phyloP scores from a whole-genome alignment of 2,329 filamentous ascomycete species.

The Simplicillium sp. region DNA sequence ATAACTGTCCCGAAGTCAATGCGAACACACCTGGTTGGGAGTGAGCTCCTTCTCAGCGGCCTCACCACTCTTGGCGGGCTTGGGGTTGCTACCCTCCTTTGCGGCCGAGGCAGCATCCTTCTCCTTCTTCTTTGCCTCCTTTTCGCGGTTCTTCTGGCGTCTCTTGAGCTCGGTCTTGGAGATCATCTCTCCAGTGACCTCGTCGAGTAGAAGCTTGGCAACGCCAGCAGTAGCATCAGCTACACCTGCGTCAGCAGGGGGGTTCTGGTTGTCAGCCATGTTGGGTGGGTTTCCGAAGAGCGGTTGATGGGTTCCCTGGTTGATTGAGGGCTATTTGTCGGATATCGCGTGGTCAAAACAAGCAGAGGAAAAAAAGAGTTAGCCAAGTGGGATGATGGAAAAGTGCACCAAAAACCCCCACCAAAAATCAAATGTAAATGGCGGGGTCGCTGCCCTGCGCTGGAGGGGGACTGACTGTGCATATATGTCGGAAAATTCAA shows the following conservation, averaged over 20 bases:
- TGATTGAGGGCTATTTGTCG: conserved; percentile 19
- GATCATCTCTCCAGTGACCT: conserved; percentile 80
- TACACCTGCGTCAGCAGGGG: conserved; percentile 24
- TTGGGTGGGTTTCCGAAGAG: conserved; percentile 41
- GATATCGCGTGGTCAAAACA: too few relatives aligned
- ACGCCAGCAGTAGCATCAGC: conserved; percentile 46
- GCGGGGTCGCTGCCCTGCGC: too few relatives aligned
- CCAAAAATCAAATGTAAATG: too few relatives aligned
- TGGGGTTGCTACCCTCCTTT: conserved; percentile 66
- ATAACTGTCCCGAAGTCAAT: neutral
- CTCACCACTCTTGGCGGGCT: conserved; percentile 51
- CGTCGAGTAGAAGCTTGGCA: conserved; percentile 75
- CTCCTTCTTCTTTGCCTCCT: conserved; percentile 83
- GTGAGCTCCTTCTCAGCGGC: conserved; percentile 46
- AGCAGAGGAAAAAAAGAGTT: too few relatives aligned
- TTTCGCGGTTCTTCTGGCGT: conserved; percentile 82
- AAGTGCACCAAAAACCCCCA: too few relatives aligned
- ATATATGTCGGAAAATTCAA: too few relatives aligned
- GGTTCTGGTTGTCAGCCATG: conserved; percentile 23
- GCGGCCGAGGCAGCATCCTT: conserved; percentile 41
- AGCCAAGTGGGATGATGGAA: too few relatives aligned
- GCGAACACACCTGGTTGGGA: conserved; percentile 35
- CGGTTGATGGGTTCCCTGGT: conserved; percentile 56
- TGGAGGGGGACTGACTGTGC: too few relatives aligned
- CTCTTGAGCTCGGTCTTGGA: conserved; percentile 92